phyloP scores from a whole-genome alignment of 441 rosid species.

The Breynia disticha region DNA sequence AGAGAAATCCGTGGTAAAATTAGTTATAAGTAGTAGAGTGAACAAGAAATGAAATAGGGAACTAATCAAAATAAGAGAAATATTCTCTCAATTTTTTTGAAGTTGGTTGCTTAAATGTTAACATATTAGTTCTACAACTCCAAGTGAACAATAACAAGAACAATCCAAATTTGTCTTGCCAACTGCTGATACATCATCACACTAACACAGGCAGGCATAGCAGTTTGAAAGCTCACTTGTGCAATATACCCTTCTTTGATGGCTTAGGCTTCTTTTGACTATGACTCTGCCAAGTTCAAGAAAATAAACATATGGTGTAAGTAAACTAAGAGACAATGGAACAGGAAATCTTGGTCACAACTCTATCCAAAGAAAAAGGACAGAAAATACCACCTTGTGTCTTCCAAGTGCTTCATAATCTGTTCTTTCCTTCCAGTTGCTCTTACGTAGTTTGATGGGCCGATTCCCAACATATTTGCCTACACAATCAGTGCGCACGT shows the following conservation, averaged over 20 bases:
- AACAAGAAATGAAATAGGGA: no score
- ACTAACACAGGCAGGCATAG: background rate
- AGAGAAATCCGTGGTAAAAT: no score
- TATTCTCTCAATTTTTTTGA: no score
- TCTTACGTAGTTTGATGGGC: conserved; percentile 84
- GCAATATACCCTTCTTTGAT: conserved; percentile 67
- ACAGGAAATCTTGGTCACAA: background rate
- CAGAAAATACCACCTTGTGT: conserved; percentile 44
- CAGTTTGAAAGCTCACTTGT: conserved; percentile 38
- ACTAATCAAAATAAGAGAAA: no score
- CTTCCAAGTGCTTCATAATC: conserved; percentile 57
- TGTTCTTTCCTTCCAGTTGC: conserved; percentile 94
- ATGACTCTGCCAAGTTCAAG: conserved; percentile 38
- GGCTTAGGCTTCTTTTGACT: conserved; percentile 61
- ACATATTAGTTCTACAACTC: no score
- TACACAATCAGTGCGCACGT: no score
- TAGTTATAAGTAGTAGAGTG: no score
- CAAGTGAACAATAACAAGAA: no score
- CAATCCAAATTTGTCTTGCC: no score
- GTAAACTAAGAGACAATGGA: background rate
- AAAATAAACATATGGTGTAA: conserved; percentile 2
- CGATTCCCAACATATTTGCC: conserved; percentile 59
- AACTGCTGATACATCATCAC: no score
- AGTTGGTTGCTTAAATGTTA: no score
- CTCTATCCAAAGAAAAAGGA: background rate